Evolutionary conservation across 441 rosid species (phyloP), one percentile per base, ranked within the genome.

Genomic region (Iberis amara): DNA sequence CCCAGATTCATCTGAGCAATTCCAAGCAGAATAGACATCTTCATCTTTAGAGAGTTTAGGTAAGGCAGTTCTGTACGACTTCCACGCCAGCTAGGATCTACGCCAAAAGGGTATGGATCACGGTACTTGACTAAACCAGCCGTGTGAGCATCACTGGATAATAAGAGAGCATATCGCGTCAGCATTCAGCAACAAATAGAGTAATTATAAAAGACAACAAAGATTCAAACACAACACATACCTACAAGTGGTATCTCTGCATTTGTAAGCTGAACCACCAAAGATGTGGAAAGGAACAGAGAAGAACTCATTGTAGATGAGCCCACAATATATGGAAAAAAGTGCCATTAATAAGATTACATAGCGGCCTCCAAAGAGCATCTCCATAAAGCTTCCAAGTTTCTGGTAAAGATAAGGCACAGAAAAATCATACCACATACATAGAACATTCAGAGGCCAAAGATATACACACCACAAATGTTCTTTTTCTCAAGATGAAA

Each of bases 351-450:
- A 63, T 78, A 94, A 0, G 38, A 94, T 81, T 51, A 86, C 90
- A 75, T 94, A 94, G 59, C 97, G 97, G 8, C 97, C 97, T 47
- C 97, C 99, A 68, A 94, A 94, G n/a, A 85, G 72, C 97, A 89
- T 86, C 67, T 85, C 89, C 55, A 82, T 85, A 42, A 94, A 80
- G 70, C 82, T 91, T 58, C 89, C 99, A 57, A 86, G 97, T 69
- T 84, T 81, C 92, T 81, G 79, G 49, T 47, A 66, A 33, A 23
- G 45, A 15, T 8, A 32, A 15, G 21, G 35, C 58, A 65, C 24
- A 31, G 18, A 45, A 26, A 48, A 38, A 37, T 65, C 45, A 50
- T 18, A 18, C 21, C 21, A 18, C 21, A 18, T 18, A 18, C 21
- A 18, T 18, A 18, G 21, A 18, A 18, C 21, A 18, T 18, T 18